Base-by-base conservation (phyloP, 1,139 yeast genomes). In the Kodamaea anthophila region DNA sequence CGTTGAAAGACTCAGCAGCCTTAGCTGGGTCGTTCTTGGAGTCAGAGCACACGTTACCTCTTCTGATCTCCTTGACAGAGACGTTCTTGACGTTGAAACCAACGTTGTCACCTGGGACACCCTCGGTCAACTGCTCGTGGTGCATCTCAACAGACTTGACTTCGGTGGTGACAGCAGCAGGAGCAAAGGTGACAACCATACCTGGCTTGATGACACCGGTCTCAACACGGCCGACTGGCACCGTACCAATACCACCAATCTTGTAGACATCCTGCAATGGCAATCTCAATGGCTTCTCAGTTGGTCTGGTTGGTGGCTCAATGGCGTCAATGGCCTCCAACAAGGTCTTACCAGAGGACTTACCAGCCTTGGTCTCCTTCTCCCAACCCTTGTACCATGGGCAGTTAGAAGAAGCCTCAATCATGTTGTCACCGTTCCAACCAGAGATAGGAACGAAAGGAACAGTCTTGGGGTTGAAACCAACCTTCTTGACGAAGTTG, bases 11-110 rank as follows among this genome's bases (percentile, higher is more conserved):
- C 48, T 73, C 83, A 66, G 78, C 65, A 58, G 75, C 93, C 74
- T 69, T 67, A 60, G 94, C 93, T 64, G 94, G 93, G 62, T 83
- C 94, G 79, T 81, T 79, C 84, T 83, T 83, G n/a, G n/a, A n/a
- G n/a, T n/a, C n/a, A n/a, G n/a, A n/a, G n/a, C 84, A 74, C 55
- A 82, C 94, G 85, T 83, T 82, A 75, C 94, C 94, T 77, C 93
- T 84, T 73, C 91, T 82, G 62, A 82, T 82, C 62, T 82, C 94
- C 82, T 82, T 82, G 53, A 83, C 91, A 68, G 93, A 83, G 60
- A 82, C 93, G 74, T 82, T 82, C 87, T 82, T 83, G 65, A 82
- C 88, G 81, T 82, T 82, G 91, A 82, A 83, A 62, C 94, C 93
- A 59, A 82, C 93, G 64, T 83, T 83, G 85, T 83, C 93, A 81